These are phyloP conservation scores for Basidioascus undulatus DNA, from an alignment of 768 basidiomycete species.

Conservation along the genomic window DNA sequence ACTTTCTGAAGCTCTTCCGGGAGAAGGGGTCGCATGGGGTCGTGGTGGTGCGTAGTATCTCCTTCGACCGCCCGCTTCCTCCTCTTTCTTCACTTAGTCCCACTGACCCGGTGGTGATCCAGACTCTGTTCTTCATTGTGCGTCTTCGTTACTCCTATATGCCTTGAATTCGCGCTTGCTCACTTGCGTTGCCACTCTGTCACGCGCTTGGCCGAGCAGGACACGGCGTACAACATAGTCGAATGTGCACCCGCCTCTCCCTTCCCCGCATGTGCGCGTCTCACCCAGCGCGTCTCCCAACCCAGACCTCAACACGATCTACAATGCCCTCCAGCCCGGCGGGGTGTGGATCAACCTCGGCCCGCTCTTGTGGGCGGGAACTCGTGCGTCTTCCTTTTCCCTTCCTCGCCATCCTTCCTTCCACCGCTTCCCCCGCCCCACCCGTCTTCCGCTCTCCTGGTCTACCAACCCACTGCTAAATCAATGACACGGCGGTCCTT, in stretches of 20 bases:
- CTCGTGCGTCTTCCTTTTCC: neutral
- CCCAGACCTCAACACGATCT: slow-evolving; percentile 28
- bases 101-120: too few relatives aligned
- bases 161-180: too few relatives aligned
- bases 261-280: neutral
- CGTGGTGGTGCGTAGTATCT: too few relatives aligned
- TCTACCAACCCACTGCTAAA: too few relatives aligned
- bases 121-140: slow-evolving; percentile 38
- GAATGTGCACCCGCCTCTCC: slow-evolving; percentile 9
- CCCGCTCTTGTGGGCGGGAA: slow-evolving; percentile 25
- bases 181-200: too few relatives aligned
- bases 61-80: too few relatives aligned
- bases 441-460: neutral
- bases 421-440: neutral
- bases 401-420: slow-evolving; percentile 10
- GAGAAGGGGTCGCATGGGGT: slow-evolving; percentile 27
- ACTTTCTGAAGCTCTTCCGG: slow-evolving; percentile 25
- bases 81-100: too few relatives aligned
- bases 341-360: slow-evolving; percentile 51
- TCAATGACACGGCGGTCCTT: slow-evolving; percentile 27
- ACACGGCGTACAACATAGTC: slow-evolving; percentile 32
- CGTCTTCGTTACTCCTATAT: neutral
- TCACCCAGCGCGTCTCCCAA: neutral
- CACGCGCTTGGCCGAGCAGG: too few relatives aligned
- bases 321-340: slow-evolving; percentile 31